Conservation (phyloP, 164 flowering plant genomes). For the Vitis labrusca region DNA sequence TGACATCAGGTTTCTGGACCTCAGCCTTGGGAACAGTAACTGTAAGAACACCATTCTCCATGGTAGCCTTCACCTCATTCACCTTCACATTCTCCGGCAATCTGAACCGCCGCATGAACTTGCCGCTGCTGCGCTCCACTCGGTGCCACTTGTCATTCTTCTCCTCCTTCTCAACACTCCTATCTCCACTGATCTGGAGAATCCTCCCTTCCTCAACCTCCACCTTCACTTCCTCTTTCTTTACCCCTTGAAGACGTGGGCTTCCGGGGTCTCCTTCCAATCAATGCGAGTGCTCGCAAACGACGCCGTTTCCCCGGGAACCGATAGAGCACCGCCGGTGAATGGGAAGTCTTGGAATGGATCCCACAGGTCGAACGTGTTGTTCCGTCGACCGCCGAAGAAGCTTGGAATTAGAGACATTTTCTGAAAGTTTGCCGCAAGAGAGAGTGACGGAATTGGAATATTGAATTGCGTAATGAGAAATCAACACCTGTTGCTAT, state of each 20-base stretch:
- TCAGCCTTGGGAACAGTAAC: slow-evolving; percentile 25
- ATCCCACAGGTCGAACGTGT: slow-evolving; percentile 5
- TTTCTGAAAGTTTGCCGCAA: too few relatives aligned
- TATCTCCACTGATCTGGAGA: slow-evolving; percentile 8
- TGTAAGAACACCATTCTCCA: slow-evolving; percentile 25
- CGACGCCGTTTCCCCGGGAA: background rate
- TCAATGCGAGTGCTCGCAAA: slow-evolving; percentile 5
- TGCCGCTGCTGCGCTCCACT: slow-evolving; percentile 10
- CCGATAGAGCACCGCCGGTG: background rate
- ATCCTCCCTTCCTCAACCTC: slow-evolving; percentile 1
- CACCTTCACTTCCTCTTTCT: slow-evolving; percentile 8
- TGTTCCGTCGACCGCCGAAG: slow-evolving; percentile 7
- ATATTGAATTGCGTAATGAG: too few relatives aligned
- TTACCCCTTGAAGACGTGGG: slow-evolving; percentile 7
- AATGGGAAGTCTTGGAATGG: slow-evolving; percentile 5
- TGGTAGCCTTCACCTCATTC: slow-evolving; percentile 11
- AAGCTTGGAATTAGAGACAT: slow-evolving; percentile 12
- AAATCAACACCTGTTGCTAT: too few relatives aligned
- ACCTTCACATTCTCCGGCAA: slow-evolving; percentile 14
- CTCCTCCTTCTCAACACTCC: slow-evolving; percentile 6
- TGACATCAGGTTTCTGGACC: slow-evolving; percentile 8
- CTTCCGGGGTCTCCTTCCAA: slow-evolving; percentile 18
- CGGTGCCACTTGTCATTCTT: slow-evolving; percentile 1
- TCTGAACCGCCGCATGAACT: slow-evolving; percentile 8
- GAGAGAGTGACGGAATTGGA: too few relatives aligned